Evolutionary conservation across 73 alveolate species (phyloP).

Genomic region (Durusdinium trenchii): DNA sequence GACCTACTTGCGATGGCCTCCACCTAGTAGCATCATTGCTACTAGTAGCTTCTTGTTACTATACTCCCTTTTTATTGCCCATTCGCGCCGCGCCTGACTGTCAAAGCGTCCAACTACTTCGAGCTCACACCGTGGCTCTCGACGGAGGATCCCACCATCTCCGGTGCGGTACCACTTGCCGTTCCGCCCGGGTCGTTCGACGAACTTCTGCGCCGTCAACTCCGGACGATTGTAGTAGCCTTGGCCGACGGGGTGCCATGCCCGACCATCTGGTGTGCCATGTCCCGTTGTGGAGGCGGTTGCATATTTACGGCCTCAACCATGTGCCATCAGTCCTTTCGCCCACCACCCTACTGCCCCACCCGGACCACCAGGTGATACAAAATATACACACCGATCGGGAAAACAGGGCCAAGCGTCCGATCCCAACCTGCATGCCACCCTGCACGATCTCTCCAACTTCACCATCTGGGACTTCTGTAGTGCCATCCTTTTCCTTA

Average conservation of each 20-base stretch:
- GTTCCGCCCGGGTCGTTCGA: conserved; percentile 11
- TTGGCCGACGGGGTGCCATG: too few species aligned
- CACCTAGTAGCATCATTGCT: too few species aligned
- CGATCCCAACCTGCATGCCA: conserved; percentile 87
- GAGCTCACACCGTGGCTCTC: not conserved
- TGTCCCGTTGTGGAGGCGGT: too few species aligned
- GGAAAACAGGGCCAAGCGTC: not conserved
- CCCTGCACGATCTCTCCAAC: conserved; percentile 95
- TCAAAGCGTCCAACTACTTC: conserved; percentile 84
- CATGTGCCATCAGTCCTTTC: too few species aligned
- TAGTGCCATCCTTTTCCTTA: conserved; percentile 50
- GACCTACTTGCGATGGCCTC: too few species aligned
- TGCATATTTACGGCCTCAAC: too few species aligned
- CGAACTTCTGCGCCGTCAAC: conserved; percentile 62
- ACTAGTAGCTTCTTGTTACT: too few species aligned
- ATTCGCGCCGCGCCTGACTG: conserved; percentile 33
- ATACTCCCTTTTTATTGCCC: not conserved
- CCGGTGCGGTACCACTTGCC: conserved; percentile 94
- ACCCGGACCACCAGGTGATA: too few species aligned
- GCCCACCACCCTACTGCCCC: too few species aligned
- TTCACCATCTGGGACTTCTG: not conserved
- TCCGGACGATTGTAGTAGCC: conserved; percentile 92
- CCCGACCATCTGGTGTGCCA: too few species aligned
- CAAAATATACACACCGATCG: too few species aligned
- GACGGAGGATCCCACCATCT: conserved; percentile 64